Evolutionary conservation across 306 rosid genomes (phyloP), one percentile per base, ranked within the genome.

Genomic region (Albizia julibrissin): DNA sequence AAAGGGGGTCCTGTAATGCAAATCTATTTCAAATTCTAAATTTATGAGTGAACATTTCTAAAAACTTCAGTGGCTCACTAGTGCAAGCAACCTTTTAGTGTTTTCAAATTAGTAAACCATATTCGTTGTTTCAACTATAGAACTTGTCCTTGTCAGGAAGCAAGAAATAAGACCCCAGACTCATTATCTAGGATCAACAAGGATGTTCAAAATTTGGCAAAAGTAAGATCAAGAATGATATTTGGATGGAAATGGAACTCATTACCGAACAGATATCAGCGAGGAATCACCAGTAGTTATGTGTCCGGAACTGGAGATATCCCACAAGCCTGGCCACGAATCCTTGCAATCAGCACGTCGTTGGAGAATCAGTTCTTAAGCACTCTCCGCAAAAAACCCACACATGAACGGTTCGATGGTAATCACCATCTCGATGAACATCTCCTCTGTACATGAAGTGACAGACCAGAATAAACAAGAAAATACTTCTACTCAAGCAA

Each of bases 221-320:
- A 80, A 71, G 39, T 29, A 46, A 58, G 47, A 81, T 4, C 49
- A 40, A 19, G 42, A 43, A 42, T 19, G 22, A 56, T 16, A n/a
- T 59, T 40, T 65, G 26, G 78, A 22, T 69, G 56, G 69, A 61
- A 49, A 56, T 7, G 78, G 54, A 84, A 39, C 21, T 11, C 66
- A 78, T 65, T 92, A 94, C 98, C 96, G 86, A 75, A 96, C 98
- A 56, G 97, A 72, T 26, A 70, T 2, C 18, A 95, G 96, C 0
- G 98, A 92, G 1, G 97, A 89, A 86, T 93, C 96, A 1, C 94
- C 98, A 6, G 97, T 87, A 18, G 96, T 87, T 33, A 95, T 89
- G 83, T 95, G 99, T 15, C 98, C 99, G 12, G 98, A 97, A 79
- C 97, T 92, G 76, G 99, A 95, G 71, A 93, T 93, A 50, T 95